Evolutionary conservation across 148 eudicot genomes (phyloP).

Genomic region (Rhododendron molle): DNA sequence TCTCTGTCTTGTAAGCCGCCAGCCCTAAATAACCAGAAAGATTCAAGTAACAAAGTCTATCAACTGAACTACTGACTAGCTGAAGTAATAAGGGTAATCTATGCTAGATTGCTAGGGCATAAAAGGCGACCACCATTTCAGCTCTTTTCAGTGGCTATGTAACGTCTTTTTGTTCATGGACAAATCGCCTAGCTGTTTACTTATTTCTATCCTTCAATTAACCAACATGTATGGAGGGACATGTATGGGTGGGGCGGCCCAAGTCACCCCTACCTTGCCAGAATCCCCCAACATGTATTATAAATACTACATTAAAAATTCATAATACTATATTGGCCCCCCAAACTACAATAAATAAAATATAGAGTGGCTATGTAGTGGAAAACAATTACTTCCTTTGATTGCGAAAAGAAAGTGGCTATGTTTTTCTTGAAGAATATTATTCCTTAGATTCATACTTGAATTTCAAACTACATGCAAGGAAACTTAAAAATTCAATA

Average conservation of each 20-base stretch:
- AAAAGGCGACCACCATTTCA: background rate
- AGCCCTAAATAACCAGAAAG: constrained; percentile 43
- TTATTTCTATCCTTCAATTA: background rate
- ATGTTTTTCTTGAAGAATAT: too few species aligned
- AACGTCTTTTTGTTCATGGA: background rate
- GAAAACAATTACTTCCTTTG: too few species aligned
- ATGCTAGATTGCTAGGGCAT: too few species aligned
- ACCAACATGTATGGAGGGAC: background rate
- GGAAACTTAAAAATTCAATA: background rate
- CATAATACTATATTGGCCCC: too few species aligned
- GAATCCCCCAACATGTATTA: background rate
- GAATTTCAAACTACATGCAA: background rate
- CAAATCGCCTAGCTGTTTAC: background rate
- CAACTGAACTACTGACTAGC: background rate
- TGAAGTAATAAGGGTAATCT: background rate
- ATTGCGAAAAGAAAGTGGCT: too few species aligned
- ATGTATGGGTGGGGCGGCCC: background rate
- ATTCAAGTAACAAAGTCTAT: background rate
- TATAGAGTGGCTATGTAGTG: too few species aligned
- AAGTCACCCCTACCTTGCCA: background rate
- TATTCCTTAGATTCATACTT: too few species aligned
- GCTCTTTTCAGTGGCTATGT: background rate
- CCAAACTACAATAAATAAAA: too few species aligned
- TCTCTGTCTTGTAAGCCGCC: constrained; percentile 95
- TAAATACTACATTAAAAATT: too few species aligned